Evolutionary conservation across 2,329 filamentous ascomycete genomes (phyloP).

Genomic region (Gliomastix tumulicola): DNA sequence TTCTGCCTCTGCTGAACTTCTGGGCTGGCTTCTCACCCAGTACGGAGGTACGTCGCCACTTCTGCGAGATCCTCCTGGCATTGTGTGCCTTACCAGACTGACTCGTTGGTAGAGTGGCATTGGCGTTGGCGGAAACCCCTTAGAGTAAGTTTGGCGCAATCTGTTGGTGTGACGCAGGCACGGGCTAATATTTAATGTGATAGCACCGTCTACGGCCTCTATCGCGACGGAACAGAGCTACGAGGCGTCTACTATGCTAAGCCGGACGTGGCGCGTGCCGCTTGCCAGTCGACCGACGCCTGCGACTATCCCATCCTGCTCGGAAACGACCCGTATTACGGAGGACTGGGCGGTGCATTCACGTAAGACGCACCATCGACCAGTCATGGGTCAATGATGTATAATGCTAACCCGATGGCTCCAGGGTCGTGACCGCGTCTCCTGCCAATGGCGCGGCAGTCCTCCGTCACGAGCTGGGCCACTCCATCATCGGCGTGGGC

Average conservation of each 20-base stretch:
- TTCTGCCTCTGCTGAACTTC: constrained; percentile 18
- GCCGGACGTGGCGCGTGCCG: constrained; percentile 17
- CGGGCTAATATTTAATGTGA: too few relatives aligned
- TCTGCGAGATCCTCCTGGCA: constrained; percentile 2
- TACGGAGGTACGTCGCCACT: constrained; percentile 10
- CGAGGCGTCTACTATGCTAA: constrained; percentile 21
- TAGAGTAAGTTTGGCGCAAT: constrained; percentile 17
- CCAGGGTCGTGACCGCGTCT: constrained; percentile 17
- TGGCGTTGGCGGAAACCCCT: constrained; percentile 14
- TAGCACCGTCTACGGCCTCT: constrained; percentile 22
- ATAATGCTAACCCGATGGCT: too few relatives aligned
- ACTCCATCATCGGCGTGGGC: constrained; percentile 26
- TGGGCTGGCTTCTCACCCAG: constrained; percentile 20
- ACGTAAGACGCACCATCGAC: constrained; percentile 11
- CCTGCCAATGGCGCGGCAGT: constrained; percentile 16
- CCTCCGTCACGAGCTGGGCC: constrained; percentile 20
- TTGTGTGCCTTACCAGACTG: too few relatives aligned
- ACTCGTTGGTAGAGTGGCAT: constrained; percentile 14
- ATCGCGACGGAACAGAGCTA: constrained; percentile 20
- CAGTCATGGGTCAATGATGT: background rate
- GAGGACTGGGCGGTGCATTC: constrained; percentile 18
- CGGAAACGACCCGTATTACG: constrained; percentile 19
- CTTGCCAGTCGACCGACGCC: constrained; percentile 18
- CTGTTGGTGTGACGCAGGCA: background rate
- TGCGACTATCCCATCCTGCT: constrained; percentile 22